Base-by-base conservation (phyloP, 495 filamentous ascomycete genomes). In the Amniculicola lignicola region DNA sequence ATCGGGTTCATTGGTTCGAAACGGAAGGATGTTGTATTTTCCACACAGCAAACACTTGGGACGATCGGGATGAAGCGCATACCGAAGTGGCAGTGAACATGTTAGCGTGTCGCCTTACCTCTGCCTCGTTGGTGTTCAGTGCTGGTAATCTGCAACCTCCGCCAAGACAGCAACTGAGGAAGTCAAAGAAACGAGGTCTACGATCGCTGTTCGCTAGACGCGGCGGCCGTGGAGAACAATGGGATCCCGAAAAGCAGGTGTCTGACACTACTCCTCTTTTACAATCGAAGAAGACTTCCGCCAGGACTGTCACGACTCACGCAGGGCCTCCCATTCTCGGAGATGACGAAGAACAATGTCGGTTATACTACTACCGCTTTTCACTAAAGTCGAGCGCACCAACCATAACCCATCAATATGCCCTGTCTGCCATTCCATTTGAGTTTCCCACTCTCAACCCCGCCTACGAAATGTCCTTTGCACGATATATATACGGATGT, bases 21-120 rank as follows among this genome's bases (percentile, higher is more conserved):
- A 85, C 82, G 2, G 74, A 75, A 27, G 69, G 79, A 6, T 85
- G 81, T 66, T 77, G 80, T 56, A 82, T 86, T 48, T 85, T 85
- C 54, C 84, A 86, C 57, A 84, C 82, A 3, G 84, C 81, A 4
- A 86, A 83, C 49, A 79, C 78, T 27, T 87, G 84, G 84, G 78
- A 84, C 19, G 49, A 61, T 0, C 10, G 49, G 4, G 65, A 70
- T 21, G 37, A 51, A 1, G 33, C 46, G 22, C 62, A 54, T 0
- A 27, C 62, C n/a, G 25, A 56, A 7, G 54, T 43, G 4, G 69
- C 70, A 5, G 78, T 86, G 10, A 79, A 83, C 48, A 74, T 86
- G 64, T 72, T 87, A 0, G 75, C 74, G 19, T 86, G 83, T 66
- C 78, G 84, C 28, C 67, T 82, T 46, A 86, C 81, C 0, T 79